Evolutionary conservation across 2,329 filamentous ascomycete genomes (phyloP).

Genomic region (Penicillium hordei): DNA sequence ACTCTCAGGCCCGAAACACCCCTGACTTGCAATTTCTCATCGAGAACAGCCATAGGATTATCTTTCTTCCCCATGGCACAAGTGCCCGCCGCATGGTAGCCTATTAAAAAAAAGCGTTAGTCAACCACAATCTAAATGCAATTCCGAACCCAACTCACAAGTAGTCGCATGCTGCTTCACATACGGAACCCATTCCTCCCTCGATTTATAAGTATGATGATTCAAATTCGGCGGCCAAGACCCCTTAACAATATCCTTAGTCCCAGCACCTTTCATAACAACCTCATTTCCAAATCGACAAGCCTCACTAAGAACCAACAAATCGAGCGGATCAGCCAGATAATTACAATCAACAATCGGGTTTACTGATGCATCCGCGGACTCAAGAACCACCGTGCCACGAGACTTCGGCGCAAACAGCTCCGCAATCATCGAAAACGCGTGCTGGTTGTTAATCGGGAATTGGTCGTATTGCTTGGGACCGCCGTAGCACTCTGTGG

Average conservation of each 20-base stretch:
- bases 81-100: constrained; percentile 59
- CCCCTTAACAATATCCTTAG: constrained; percentile 59
- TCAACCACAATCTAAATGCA: not conserved
- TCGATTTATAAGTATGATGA: constrained; percentile 54
- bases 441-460: constrained; percentile 54
- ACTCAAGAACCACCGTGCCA: constrained; percentile 55
- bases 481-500: constrained; percentile 61
- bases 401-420: constrained; percentile 59
- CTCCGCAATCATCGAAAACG: constrained; percentile 59
- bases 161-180: constrained; percentile 62
- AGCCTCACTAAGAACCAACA: constrained; percentile 60
- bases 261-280: constrained; percentile 57
- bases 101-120: constrained; percentile 23
- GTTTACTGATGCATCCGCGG: constrained; percentile 50
- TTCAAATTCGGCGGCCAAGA: constrained; percentile 56
- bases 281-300: constrained; percentile 62
- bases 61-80: constrained; percentile 55
- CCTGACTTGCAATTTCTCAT: constrained; percentile 53
- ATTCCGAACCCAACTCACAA: constrained; percentile 44
- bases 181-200: constrained; percentile 60
- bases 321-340: constrained; percentile 56
- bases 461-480: constrained; percentile 59
- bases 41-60: constrained; percentile 54
- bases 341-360: constrained; percentile 61
- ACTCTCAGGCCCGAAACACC: constrained; percentile 57